Conservation (phyloP, 192 early-diverging fungal genomes). For the Thoreauomyces humboldtii region DNA sequence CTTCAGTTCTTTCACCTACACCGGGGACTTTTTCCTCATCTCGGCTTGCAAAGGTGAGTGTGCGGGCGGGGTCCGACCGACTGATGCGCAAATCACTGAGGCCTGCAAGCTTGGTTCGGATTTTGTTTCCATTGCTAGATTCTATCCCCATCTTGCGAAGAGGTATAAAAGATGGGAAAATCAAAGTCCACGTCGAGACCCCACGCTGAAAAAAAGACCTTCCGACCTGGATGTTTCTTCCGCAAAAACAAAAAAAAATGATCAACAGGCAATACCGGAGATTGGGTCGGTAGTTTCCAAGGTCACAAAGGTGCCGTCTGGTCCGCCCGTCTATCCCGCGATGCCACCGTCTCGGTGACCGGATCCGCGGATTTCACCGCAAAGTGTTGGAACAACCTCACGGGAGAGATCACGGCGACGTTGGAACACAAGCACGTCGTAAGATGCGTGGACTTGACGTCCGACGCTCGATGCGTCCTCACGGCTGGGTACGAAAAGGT, state of each 20-base stretch:
- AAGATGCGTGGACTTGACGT: slow-evolving; percentile 75
- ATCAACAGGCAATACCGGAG: slow-evolving; percentile 84
- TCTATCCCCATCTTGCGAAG: slow-evolving; percentile 83
- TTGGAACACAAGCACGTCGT: slow-evolving; percentile 82
- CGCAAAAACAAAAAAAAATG: no score
- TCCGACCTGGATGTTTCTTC: no score
- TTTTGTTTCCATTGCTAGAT: slow-evolving; percentile 57
- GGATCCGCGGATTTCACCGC: slow-evolving; percentile 92
- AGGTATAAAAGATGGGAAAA: no score
- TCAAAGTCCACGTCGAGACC: no score
- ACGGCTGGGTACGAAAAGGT: slow-evolving; percentile 84
- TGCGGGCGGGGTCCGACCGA: no score
- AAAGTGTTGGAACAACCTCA: slow-evolving; percentile 82
- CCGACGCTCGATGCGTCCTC: slow-evolving; percentile 66
- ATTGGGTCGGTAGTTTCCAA: slow-evolving; percentile 89
- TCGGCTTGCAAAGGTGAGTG: slow-evolving; percentile 79
- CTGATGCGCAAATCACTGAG: no score
- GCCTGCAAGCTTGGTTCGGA: neutral
- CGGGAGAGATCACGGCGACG: slow-evolving; percentile 66
- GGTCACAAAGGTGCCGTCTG: slow-evolving; percentile 92
- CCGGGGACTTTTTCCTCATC: slow-evolving; percentile 79
- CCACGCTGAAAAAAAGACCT: no score
- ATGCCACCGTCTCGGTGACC: slow-evolving; percentile 79
- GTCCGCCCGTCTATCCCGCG: slow-evolving; percentile 74
- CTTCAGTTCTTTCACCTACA: slow-evolving; percentile 68